Evolutionary conservation across 2,329 filamentous ascomycete species (phyloP), one percentile per base, ranked within the genome.

Genomic region (Polytolypa hystricis): DNA sequence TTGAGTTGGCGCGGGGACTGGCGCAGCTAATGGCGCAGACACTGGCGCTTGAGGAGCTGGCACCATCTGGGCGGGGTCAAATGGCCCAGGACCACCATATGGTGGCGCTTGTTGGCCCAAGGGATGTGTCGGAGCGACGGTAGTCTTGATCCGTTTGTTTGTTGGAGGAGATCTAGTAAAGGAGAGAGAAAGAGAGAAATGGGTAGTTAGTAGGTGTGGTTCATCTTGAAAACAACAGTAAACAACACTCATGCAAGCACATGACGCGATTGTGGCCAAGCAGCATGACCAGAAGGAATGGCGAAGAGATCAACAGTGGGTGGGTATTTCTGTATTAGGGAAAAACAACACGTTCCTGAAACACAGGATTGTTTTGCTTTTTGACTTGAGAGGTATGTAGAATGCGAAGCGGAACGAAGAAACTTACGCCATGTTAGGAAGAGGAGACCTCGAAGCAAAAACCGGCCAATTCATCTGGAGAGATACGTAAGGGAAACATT

Each of bases 101-200:
- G 56, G 51, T 37, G 57, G 51, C 17, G 55, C 44, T 43, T 60
- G 58, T 42, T 61, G 59, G 30, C 50, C 47, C 44, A 62, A 43
- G 29, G 60, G 53, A 42, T 60, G 58, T 35, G 56, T 51, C 18
- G 60, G 43, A n/a, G 41, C 34, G 15, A 54, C 47, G 39, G 57
- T 56, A 28, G 59, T 60, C 43, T 64, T 64, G 48, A 62, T 53
- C 30, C 60, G 56, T 41, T 64, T 63, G 37, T 59, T 56, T 46
- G 49, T 60, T 41, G 60, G 57, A 48, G 60, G 52, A 32, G 60
- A 60, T 47, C 61, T 64, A 41, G 37, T 39, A 28, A 34, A 33
- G 21, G 40, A 23, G 33, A 35, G 28, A 33, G 21, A 35, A 15
- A 29, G 29, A 17, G 34, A 41, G 26, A n/a, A 38, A 35, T 10